Evolutionary conservation across 129 eudicot genomes (phyloP), one percentile per base, ranked within the genome.

Genomic region (Centaurea solstitialis): DNA sequence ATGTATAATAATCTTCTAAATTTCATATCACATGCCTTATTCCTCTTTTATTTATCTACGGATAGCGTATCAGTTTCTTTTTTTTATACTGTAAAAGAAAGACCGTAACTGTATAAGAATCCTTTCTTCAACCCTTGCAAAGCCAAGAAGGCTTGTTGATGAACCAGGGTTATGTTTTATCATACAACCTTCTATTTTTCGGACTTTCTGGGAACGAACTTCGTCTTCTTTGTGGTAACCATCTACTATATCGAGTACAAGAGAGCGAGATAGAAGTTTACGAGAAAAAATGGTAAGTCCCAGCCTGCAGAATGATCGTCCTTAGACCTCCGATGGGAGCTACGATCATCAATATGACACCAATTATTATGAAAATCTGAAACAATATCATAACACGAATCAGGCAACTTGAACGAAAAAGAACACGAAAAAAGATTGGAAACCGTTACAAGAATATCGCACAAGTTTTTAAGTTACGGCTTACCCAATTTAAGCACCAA

Each of bases 271-370:
- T 28, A 61, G 70, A 82, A 24, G 5, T 11, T 73, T 67, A 84
- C 10, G 87, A 79, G 86, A 79, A 93, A 80, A 90, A 88, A 9
- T 75, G 39, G 87, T 89, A 90, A 50, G n/a, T 89, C 75, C 86
- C 90, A 73, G 88, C 84, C 0, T 75, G 57, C 41, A 68, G 17
- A 3, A 90, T 88, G 37, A 90, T 85, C 24, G 86, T 74, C 72
- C 91, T 87, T 59, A 93, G 45, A 7, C 92, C 96, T 26, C 96
- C 96, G 37, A 91, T 93, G 26, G 98, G 93, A 35, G 96, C 91
- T 18, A 93, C 57, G 40, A 87, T 30, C 93, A 84, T 89, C 81
- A 93, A 40, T 24, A 88, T 13, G n/a, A 87, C 87, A 4, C 96
- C 98, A 12, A 85, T 17, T 3, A 89, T 76, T 6, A 90, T 89